These are phyloP conservation scores for Acanthamoeba triangularis DNA, from an alignment of 208 protist genomes.

Conservation along the genomic window DNA sequence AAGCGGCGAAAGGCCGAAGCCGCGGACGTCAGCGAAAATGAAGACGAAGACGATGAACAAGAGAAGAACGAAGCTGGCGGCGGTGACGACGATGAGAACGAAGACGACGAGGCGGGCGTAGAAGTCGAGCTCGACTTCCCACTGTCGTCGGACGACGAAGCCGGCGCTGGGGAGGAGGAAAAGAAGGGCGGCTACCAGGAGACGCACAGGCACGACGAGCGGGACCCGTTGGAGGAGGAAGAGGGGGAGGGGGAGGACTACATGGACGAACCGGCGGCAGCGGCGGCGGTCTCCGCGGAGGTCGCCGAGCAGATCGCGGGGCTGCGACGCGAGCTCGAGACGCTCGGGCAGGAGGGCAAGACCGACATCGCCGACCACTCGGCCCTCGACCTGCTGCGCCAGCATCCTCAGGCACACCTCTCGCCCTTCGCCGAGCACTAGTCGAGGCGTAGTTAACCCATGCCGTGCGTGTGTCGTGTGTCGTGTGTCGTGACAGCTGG, in stretches of 20 bases:
- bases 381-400: not conserved
- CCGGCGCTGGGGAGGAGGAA: not conserved
- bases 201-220: not conserved
- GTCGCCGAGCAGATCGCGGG: not conserved
- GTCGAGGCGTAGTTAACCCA: not conserved
- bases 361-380: not conserved
- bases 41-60: not conserved
- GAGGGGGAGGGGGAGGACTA: not conserved
- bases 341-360: constrained; percentile 14
- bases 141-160: not conserved
- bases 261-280: not conserved
- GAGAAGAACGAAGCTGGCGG: not conserved
- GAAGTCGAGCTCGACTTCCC: not conserved
- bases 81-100: not conserved
- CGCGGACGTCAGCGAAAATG: not conserved
- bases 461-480: not conserved
- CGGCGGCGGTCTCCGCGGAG: not conserved
- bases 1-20: not conserved
- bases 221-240: not conserved
- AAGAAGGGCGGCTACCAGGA: not conserved
- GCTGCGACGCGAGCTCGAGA: not conserved
- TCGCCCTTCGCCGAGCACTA: not conserved
- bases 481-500: not conserved
- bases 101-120: not conserved
- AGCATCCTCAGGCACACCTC: not conserved